Conservation (phyloP, 1,284 basidiomycete genomes). For the Trichosporon coremiiforme region DNA sequence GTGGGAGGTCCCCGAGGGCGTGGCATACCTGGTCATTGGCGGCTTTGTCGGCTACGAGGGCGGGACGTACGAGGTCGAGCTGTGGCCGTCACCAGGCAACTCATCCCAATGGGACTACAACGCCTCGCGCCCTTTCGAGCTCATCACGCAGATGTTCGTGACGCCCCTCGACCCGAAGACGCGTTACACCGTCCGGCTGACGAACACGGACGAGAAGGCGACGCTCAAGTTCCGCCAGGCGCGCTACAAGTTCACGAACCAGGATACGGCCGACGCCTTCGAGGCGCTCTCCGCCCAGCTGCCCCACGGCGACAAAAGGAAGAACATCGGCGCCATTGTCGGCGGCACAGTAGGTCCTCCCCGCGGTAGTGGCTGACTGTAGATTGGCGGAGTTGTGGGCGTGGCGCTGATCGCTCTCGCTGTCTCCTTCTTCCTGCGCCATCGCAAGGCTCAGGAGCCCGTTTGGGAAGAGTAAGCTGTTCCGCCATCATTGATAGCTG, state of each 20-base stretch:
- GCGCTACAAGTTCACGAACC: background rate
- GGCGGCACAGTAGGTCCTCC: background rate
- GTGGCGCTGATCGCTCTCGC: background rate
- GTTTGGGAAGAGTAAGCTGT: background rate
- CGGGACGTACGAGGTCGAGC: background rate
- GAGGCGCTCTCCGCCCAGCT: background rate
- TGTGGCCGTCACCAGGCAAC: background rate
- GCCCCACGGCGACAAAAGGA: background rate
- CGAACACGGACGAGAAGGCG: background rate
- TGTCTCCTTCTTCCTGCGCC: background rate
- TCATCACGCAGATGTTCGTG: background rate
- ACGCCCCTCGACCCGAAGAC: slow-evolving; percentile 1
- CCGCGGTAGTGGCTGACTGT: background rate
- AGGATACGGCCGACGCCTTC: background rate
- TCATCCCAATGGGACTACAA: background rate
- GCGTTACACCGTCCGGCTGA: background rate
- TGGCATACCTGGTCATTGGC: background rate
- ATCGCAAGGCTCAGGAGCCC: background rate
- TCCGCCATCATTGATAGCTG: background rate
- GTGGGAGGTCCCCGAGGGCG: background rate
- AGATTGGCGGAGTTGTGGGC: background rate
- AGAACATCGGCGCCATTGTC: background rate
- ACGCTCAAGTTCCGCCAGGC: background rate
- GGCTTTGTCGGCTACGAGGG: background rate
- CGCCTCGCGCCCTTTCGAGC: background rate